Percentiles rank a stretch among this genome's conserved stretches.
phyloP scores from a whole-genome alignment of 2,329 filamentous ascomycete genomes.

The Penicillium sp. region DNA sequence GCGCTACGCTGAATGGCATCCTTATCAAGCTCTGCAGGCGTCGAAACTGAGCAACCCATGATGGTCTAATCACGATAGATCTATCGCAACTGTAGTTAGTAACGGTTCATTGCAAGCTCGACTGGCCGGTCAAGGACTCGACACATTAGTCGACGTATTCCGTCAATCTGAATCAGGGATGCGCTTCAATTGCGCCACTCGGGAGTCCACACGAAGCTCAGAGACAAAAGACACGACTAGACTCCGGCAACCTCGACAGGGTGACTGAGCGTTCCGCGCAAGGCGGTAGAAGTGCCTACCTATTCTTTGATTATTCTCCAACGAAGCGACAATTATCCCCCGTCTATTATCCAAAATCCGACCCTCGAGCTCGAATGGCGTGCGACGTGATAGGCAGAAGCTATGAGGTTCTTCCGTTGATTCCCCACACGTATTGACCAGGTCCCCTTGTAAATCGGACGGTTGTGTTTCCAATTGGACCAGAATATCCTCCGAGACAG shows the following conservation, averaged over 20 bases:
- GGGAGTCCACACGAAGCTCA: conserved; percentile 4
- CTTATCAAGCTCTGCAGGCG: conserved; percentile 41
- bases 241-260: background rate
- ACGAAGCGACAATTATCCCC: conserved; percentile 1
- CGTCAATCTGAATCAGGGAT: conserved; percentile 25
- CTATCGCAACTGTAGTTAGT: conserved; percentile 11
- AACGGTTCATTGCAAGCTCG: conserved; percentile 2
- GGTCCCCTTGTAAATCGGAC: conserved; percentile 21
- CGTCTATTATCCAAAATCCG: conserved; percentile 2
- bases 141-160: background rate
- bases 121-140: background rate
- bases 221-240: conserved; percentile 13
- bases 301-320: background rate
- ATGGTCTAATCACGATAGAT: conserved; percentile 14
- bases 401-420: conserved; percentile 8
- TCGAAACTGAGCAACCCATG: conserved; percentile 48
- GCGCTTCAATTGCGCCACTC: conserved; percentile 13
- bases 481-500: conserved; percentile 18
- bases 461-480: conserved; percentile 24
- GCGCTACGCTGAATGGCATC: conserved; percentile 44
- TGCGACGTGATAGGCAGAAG: conserved; percentile 7
- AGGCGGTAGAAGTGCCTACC: conserved; percentile 8
- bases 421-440: conserved; percentile 24
- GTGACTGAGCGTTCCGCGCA: background rate
- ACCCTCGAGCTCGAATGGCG: background rate